These are phyloP conservation scores for Phaffomyces antillensis DNA, from an alignment of 805 yeast genomes.

Conservation along the genomic window DNA sequence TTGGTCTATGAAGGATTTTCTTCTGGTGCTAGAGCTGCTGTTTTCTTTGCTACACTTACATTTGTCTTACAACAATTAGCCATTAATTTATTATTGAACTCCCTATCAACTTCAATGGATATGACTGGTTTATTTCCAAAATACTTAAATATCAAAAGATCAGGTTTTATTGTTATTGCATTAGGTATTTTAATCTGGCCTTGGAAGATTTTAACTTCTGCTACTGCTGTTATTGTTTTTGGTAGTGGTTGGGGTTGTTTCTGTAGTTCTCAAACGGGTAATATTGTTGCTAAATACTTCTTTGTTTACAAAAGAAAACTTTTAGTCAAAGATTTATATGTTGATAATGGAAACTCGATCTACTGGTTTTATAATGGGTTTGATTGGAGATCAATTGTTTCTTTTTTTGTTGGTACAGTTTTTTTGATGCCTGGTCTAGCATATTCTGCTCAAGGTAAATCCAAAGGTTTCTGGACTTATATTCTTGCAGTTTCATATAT, in stretches of 20 bases:
- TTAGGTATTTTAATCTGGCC: conserved; percentile 34
- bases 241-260: conserved; percentile 21
- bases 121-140: conserved; percentile 29
- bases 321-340: conserved; percentile 15
- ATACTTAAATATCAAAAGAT: conserved; percentile 28
- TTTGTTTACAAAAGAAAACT: conserved; percentile 16
- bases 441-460: conserved; percentile 4
- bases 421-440: conserved; percentile 23
- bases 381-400: conserved; percentile 22
- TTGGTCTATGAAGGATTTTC: conserved; percentile 16
- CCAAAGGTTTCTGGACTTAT: conserved; percentile 14
- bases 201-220: conserved; percentile 30
- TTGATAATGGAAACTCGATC: conserved; percentile 9
- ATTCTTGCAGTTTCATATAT: conserved; percentile 15
- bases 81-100: conserved; percentile 24
- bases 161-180: conserved; percentile 22
- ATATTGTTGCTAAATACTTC: conserved; percentile 13
- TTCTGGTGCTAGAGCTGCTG: conserved; percentile 24
- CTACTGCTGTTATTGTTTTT: conserved; percentile 17
- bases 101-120: conserved; percentile 26
- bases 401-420: conserved; percentile 16
- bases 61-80: conserved; percentile 26
- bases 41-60: conserved; percentile 24
- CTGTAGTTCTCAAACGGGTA: conserved; percentile 17
- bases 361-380: conserved; percentile 19